Evolutionary conservation across 257 asterid species (phyloP), one percentile per base, ranked within the genome.

Genomic region (Datura wrightii): DNA sequence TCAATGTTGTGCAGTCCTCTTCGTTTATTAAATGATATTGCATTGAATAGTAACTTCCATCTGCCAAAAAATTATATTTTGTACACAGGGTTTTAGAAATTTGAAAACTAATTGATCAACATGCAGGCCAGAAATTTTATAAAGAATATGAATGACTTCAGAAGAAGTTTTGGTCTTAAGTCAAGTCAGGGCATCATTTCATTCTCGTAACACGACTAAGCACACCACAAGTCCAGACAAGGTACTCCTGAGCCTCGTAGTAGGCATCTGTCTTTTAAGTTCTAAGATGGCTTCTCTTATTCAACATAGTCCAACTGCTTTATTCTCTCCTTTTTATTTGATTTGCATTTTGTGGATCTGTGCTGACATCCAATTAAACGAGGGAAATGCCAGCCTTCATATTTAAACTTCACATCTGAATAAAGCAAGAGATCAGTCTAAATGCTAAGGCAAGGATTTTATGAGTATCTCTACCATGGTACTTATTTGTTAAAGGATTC

Each of bases 121-220:
- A 78, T 53, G 46, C 63, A 50, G n/a, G 82, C 62, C 14, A 78
- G 62, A 50, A 24, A 50, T 76, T 76, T 50, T 76, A 50, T 76
- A 13, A 50, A 50, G 44, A 78, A 14, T 52, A 31, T 52, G 82
- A 78, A 15, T 2, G 31, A 78, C 48, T 52, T 52, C 46, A 31
- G 63, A 50, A 76, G 46, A 74, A 46, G 39, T 46, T 50, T 71
- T 71, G 59, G 41, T 19, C 58, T 48, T 46, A 48, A 74, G 42
- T 19, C 60, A 48, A 74, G n/a, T 13, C 41, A 48, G 59, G 59
- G 59, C 19, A 48, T 74, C 41, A 48, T 74, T 74, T 19, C 59
- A 74, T 19, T 46, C 80, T 74, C 39, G 19, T 48, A 19, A 24
- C 42, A 19, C 13, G n/a, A 48, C 56, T 74, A 74, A 74, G 80